phyloP scores from a whole-genome alignment of 108 stramenopile genomes.

The Skeletonema potamos region DNA sequence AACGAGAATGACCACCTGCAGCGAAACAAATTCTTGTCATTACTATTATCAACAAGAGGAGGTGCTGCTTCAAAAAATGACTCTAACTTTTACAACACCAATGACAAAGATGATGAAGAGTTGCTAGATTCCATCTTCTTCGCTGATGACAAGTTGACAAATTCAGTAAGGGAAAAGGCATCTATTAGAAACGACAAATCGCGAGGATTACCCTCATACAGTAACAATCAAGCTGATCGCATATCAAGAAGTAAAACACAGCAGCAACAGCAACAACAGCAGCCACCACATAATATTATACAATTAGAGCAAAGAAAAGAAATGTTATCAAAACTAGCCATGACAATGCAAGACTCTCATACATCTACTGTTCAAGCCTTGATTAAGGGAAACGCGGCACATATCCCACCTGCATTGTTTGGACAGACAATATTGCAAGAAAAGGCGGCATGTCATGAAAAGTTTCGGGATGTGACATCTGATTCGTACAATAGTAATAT shows the following conservation, averaged over 20 bases:
- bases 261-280: neutral
- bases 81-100: neutral
- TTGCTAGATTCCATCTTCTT: constrained; percentile 17
- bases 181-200: neutral
- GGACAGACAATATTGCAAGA: constrained; percentile 33
- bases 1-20: neutral
- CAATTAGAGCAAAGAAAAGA: neutral
- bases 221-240: neutral
- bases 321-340: constrained; percentile 15
- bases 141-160: neutral
- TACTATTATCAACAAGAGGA: neutral
- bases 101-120: constrained; percentile 11
- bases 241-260: neutral
- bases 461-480: neutral
- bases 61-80: neutral
- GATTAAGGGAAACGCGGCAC: constrained; percentile 22
- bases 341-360: constrained; percentile 16
- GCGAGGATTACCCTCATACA: neutral
- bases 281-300: neutral
- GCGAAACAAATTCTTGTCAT: neutral
- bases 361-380: constrained; percentile 17
- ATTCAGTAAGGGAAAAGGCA: neutral
- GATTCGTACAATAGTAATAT: neutral
- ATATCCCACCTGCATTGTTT: constrained; percentile 24
- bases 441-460: constrained; percentile 20